Base-by-base conservation (phyloP, 805 yeast genomes). In the Saccharomycopsis babjevae region DNA sequence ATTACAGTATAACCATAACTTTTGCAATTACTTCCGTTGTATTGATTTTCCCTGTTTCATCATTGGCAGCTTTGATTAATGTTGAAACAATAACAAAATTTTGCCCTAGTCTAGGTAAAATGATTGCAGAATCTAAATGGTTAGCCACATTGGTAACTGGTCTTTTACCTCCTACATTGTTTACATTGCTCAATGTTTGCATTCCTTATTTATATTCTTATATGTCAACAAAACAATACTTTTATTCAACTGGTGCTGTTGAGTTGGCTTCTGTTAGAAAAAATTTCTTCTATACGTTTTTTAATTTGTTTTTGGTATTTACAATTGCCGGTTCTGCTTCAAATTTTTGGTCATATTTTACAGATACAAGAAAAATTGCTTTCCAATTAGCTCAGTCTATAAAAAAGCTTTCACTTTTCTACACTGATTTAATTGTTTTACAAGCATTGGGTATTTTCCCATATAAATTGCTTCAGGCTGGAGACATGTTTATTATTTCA, bases 391-490 rank as follows among this genome's bases (percentile, higher is more conserved):
- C 85, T 5, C 72, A 75, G 13, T 80, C 85, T 1, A 74, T 82
- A 59, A 80, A 79, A 67, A 74, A 77, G 50, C 70, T 80, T 42
- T 79, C 84, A 1, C 71, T 82, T 55, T 82, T 82, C 66, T 82
- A 82, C 65, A 82, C 79, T 58, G 83, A 82, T 67, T 75, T 82
- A 71, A 86, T 87, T 62, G 74, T 87, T 25, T 77, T 87, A 61
- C 94, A 88, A 70, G 94, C 91, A 0, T 67, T 83, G 58, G 83
- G 83, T 1, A 81, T 83, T 84, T 80, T 82, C 66, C 86, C 86
- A 3, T 79, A 82, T 52, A 77, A 80, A 59, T 72, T 82, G 50
- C 71, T 82, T 15, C 86, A 83, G 68, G 71, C 79, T 50, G 83
- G 85, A 20, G 86, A 83, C 68, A 73, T 83, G 40, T 73, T 77